These are phyloP conservation scores for Terana coerulea DNA, from an alignment of 768 basidiomycete genomes.

Conservation along the genomic window DNA sequence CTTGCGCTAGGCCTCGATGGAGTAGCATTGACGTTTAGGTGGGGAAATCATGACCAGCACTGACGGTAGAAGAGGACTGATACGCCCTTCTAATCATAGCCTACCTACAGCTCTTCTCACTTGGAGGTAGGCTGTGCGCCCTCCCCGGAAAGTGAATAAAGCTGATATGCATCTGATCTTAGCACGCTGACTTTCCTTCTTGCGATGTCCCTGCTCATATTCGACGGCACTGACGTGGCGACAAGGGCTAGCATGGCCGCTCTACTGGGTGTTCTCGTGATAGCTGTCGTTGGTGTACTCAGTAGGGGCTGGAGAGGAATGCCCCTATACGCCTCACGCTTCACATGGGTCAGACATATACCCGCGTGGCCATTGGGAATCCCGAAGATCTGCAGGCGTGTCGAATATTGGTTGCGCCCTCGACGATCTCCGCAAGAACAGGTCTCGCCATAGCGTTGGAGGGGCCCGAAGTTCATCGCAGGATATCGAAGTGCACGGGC, in stretches of 20 bases:
- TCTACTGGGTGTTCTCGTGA: no score
- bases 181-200: conserved; percentile 9
- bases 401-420: no score
- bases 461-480: no score
- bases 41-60: background rate
- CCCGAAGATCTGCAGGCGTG: no score
- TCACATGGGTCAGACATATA: no score
- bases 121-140: conserved; percentile 24
- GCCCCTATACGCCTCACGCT: no score
- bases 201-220: conserved; percentile 4
- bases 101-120: conserved; percentile 2
- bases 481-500: no score
- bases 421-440: no score
- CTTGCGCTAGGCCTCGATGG: conserved; percentile 26
- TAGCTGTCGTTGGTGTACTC: no score
- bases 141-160: conserved; percentile 31
- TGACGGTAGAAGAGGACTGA: background rate
- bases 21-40: conserved; percentile 6
- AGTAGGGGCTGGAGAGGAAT: no score
- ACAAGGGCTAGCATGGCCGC: background rate
- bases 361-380: no score
- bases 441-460: no score
- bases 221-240: background rate
- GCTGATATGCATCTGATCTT: background rate
- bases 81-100: background rate